A percentile compares a stretch with the other conserved stretches of the same genome.
Conservation (phyloP, 306 rosid genomes). For the Luffa acutangula region DNA sequence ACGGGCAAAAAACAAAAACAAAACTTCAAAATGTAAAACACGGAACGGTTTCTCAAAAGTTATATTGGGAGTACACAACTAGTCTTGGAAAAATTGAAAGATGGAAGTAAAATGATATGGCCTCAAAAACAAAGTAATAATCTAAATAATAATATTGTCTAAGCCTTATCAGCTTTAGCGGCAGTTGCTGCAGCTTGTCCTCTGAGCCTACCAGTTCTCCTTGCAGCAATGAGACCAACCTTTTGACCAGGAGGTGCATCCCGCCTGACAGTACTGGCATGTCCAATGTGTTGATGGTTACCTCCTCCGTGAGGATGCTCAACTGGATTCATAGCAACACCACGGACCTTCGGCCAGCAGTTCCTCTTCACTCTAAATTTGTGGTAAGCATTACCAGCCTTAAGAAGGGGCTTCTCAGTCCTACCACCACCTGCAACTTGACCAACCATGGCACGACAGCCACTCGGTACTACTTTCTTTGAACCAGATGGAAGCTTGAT, state of each 20-base stretch:
- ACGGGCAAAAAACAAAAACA: not conserved
- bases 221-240: conserved; percentile 82
- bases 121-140: not conserved
- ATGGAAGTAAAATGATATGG: not conserved
- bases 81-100: not conserved
- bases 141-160: not conserved
- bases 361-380: conserved; percentile 75
- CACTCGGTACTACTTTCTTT: conserved; percentile 71
- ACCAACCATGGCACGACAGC: conserved; percentile 72
- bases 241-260: conserved; percentile 82
- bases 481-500: conserved; percentile 78
- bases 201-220: conserved; percentile 72
- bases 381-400: conserved; percentile 82
- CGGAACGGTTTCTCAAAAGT: not conserved
- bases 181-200: conserved; percentile 80
- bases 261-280: conserved; percentile 65
- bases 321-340: conserved; percentile 92
- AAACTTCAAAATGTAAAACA: not conserved
- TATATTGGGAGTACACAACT: not conserved
- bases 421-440: conserved; percentile 90
- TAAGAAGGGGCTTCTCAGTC: conserved; percentile 66
- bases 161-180: conserved; percentile 56
- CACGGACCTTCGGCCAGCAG: conserved; percentile 90
- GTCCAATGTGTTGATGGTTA: conserved; percentile 85
- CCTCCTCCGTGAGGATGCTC: conserved; percentile 97